Base-by-base conservation (phyloP, 352 stramenopile genomes). In the Phytophthora vignae region DNA sequence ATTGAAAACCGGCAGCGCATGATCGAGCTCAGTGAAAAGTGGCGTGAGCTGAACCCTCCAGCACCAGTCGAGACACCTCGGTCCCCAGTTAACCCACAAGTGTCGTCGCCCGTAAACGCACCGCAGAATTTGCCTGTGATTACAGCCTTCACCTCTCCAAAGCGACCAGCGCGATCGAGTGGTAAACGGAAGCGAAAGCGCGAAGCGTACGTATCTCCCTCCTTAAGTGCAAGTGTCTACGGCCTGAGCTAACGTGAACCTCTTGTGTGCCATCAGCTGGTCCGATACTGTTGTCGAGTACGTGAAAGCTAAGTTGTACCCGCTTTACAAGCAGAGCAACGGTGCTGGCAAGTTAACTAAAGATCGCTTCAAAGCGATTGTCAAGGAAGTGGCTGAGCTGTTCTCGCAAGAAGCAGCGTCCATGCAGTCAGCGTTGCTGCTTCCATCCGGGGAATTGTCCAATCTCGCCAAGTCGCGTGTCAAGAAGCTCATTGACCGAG, bases 241-340 rank as follows among this genome's bases (percentile, higher is more conserved):
- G 10, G 49, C 4, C 1, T n/a, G 29, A 31, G 6, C 25, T 70
- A 53, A 74, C 14, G 42, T 53, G 27, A 52, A 1, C 55, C n/a
- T 65, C 38, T 55, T 73, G 17, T 9, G 25, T 59, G 14, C 22
- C 36, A 68, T 27, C 40, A 90, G 80, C 14, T 92, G 83, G 84
- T 77, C 72, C 0, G 62, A 80, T 22, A 66, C 76, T 10, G 85
- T 85, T 9, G 82, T 94, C n/a, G 82, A 88, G 52, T 93, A 95
- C 36, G 85, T 95, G 11, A 96, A 95, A 48, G 71, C 67, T 1
- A 94, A 94, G 64, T 54, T 96, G 21, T 94, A 96, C 60, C 89
- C 89, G 1, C 61, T 91, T 2, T 94, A 94, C 77, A 93, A 93
- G 29, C 72, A 89, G 17, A 78, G 67, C 38, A 75, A 74, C 19